These are phyloP conservation scores for Aspergillus leporis DNA, from an alignment of 495 filamentous ascomycete species.

Conservation along the genomic window DNA sequence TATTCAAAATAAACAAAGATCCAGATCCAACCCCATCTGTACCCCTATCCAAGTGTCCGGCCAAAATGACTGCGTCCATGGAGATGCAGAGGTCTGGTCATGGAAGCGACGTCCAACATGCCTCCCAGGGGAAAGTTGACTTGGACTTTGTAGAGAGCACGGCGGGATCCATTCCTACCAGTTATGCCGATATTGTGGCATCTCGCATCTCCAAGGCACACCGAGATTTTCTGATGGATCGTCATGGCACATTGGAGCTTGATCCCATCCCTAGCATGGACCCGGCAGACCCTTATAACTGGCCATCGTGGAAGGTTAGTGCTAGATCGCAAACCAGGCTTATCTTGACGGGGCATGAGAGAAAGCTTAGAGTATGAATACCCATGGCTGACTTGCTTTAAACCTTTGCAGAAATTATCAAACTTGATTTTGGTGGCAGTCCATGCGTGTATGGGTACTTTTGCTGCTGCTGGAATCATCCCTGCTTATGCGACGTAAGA, in stretches of 20 bases:
- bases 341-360: background rate
- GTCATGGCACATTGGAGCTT: slow-evolving; percentile 56
- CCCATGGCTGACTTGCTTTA: slow-evolving; percentile 9
- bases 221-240: slow-evolving; percentile 51
- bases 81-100: slow-evolving; percentile 23
- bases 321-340: background rate
- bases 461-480: slow-evolving; percentile 54
- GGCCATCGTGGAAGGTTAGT: slow-evolving; percentile 56
- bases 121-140: slow-evolving; percentile 26
- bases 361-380: background rate
- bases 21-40: background rate
- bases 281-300: slow-evolving; percentile 57
- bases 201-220: slow-evolving; percentile 39
- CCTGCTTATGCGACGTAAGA: slow-evolving; percentile 41
- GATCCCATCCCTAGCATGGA: slow-evolving; percentile 52
- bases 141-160: slow-evolving; percentile 38
- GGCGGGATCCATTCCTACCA: slow-evolving; percentile 27
- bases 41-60: background rate
- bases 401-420: slow-evolving; percentile 45
- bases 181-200: slow-evolving; percentile 32
- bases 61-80: slow-evolving; percentile 27
- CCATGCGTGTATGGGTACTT: slow-evolving; percentile 58
- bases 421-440: slow-evolving; percentile 56
- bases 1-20: background rate
- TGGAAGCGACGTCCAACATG: slow-evolving; percentile 16